Base-by-base conservation (phyloP, 192 early-diverging fungal genomes). In the Umbelopsis vinacea region DNA sequence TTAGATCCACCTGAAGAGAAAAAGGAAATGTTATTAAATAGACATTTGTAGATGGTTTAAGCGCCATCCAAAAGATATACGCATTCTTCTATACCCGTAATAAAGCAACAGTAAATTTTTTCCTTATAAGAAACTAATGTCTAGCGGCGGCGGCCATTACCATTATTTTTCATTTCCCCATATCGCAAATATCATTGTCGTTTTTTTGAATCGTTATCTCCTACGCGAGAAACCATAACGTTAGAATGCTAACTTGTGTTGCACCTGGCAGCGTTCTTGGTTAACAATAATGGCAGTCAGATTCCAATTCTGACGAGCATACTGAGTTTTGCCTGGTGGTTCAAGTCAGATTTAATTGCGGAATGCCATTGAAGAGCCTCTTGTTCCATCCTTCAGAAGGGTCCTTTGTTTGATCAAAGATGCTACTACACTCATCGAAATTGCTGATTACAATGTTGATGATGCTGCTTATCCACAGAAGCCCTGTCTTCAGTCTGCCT, bases 391-490 rank as follows among this genome's bases (percentile, higher is more conserved):
- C n/a, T 4, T 50, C 48, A 50, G n/a, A 19, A 50, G 17, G 17
- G 19, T 11, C 2, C 15, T 17, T 50, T 50, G 15, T 19, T 50
- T 50, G 14, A 21, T 21, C n/a, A 50, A 17, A 19, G 48, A 50
- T 50, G 48, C 15, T 21, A 6, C 17, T 19, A 21, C n/a, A 15
- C 48, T 15, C n/a, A 50, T 50, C 48, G 48, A 50, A 50, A 50
- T 50, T 50, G 17, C 48, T 50, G 17, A 17, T 50, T 50, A 50
- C 48, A 50, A 50, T 50, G 48, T 50, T 50, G 48, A 50, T 50
- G 48, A 17, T 50, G 19, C 9, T 50, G 14, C 14, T 50, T 50
- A 50, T 50, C 15, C 48, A 17, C 1, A 17, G 48, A 7, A 43
- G 11, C 40, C 6, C 11, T 50, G 48, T 50, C 48, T 5, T 50